Base-by-base conservation (phyloP, 2,329 filamentous ascomycete genomes). In the Podosphaera aphanis region DNA sequence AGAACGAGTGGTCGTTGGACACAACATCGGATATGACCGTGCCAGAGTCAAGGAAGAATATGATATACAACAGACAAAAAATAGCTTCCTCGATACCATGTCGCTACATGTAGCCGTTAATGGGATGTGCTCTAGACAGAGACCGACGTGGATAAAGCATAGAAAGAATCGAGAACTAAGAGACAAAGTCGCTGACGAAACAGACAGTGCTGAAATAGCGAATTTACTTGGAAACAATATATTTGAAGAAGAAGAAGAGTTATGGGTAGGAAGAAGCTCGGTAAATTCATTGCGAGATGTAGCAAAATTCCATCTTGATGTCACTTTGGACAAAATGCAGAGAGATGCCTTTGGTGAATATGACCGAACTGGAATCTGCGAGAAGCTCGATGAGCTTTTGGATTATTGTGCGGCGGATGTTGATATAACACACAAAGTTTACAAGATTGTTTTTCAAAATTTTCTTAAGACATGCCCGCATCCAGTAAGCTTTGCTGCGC, bases 331-430 rank as follows among this genome's bases (percentile, higher is more conserved):
- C 63, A 98, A 98, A 64, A 72, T 80, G 2, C 70, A 78, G 42
- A 74, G 90, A 52, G 79, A 95, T 57, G 77, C 84, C 51, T 95
- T 98, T 61, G 82, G 84, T 19, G 79, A 81, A 53, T 67, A 92
- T 23, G 77, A 88, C 58, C 74, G 83, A 7, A 64, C 70, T 1
- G 82, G 77, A 1, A 70, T 95, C 6, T 47, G 75, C 10, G 71
- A 62, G 7, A 83, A 80, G 55, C 64, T 95, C 15, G 81, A 93
- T 41, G 75, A 86, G 49, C 70, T 98, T 8, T 64, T 98, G 42
- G 79, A 92, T 58, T 98, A 98, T 61, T 98, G 90, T 59, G 90
- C 90, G 11, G 83, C 83, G 1, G 90, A 98, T 63, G 90, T 98
- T 16, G 76, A 78, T 31, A 77, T 94, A 53, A 98, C 90, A 0